Base-by-base conservation (phyloP, 495 filamentous ascomycete genomes). In the Clavariopsis aquatica region DNA sequence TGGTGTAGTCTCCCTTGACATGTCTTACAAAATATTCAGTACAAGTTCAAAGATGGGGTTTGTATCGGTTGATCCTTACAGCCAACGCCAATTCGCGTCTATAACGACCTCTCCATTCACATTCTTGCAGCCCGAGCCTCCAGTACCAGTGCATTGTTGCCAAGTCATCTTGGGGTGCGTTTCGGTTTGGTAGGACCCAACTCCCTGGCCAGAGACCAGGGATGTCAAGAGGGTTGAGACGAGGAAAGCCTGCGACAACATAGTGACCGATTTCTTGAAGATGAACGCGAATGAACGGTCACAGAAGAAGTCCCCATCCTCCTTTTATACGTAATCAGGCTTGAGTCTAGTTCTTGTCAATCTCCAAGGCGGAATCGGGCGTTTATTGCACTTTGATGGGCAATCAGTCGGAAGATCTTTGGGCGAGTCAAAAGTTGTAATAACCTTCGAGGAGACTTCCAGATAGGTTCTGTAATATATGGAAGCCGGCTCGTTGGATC, bases 61-160 rank as follows among this genome's bases (percentile, higher is more conserved):
- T n/a, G n/a, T n/a, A n/a, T n/a, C n/a, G n/a, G n/a, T n/a, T n/a
- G n/a, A n/a, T n/a, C n/a, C n/a, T n/a, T n/a, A n/a, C 5, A 77
- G 71, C 26, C 72, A 75, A 9, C 72, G 61, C 72, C 71, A 74
- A 65, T 75, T 75, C 43, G 77, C 72, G 68, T 86, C 83, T 23
- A 82, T 72, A 12, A 84, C 82, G 34, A 85, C 69, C 26, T 74
- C 75, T 51, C 78, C 79, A 22, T 75, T 73, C 45, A 76, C 66
- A 49, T 66, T 75, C 43, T 71, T 76, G 70, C 82, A 85, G 22
- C 82, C 79, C 24, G 73, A 74, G 12, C 73, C 73, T 22, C 58
- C 64, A 20, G 54, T 49, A 6, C 60, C 70, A 6, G 73, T 71
- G 60, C 73, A 75, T 22, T 56, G 36, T 54, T 67, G 49, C 19